Evolutionary conservation across 768 basidiomycete species (phyloP).

Genomic region (Tulasnella sp.): DNA sequence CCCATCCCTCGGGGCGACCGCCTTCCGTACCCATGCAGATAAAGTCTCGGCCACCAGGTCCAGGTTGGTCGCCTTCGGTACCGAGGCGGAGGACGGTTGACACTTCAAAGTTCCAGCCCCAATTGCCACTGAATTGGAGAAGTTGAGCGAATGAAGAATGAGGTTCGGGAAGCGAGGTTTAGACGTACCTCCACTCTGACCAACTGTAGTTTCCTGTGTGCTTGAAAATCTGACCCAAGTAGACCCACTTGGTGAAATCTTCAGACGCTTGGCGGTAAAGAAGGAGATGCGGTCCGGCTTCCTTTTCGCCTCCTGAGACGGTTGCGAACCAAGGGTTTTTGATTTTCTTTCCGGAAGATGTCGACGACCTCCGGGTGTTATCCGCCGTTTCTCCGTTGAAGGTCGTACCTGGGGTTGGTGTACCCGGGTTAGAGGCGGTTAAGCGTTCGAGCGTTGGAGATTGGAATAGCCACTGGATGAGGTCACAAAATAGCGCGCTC

Average conservation of each 20-base stretch:
- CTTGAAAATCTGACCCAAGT: not conserved
- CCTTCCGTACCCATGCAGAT: not conserved
- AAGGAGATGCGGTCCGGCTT: not conserved
- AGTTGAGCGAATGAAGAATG: not conserved
- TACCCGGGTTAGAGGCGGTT: not conserved
- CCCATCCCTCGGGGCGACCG: not conserved
- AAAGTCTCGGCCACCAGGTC: not conserved
- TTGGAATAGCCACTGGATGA: not conserved
- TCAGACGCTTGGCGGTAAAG: not conserved
- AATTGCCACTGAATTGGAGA: not conserved
- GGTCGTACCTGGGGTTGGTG: not conserved
- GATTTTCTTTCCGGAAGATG: not conserved
- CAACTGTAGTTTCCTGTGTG: not conserved
- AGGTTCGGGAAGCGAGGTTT: not conserved
- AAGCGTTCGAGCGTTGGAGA: not conserved
- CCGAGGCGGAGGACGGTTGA: not conserved
- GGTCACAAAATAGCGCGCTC: not conserved
- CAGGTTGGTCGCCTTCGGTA: not conserved
- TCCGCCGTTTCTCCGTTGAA: not conserved
- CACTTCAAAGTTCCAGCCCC: not conserved
- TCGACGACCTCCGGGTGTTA: not conserved
- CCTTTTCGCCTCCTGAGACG: not conserved
- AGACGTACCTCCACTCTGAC: not conserved
- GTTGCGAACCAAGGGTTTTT: not conserved
- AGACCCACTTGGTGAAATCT: not conserved